phyloP scores from a whole-genome alignment of 129 eudicot species.

The Deinandra increscens region DNA sequence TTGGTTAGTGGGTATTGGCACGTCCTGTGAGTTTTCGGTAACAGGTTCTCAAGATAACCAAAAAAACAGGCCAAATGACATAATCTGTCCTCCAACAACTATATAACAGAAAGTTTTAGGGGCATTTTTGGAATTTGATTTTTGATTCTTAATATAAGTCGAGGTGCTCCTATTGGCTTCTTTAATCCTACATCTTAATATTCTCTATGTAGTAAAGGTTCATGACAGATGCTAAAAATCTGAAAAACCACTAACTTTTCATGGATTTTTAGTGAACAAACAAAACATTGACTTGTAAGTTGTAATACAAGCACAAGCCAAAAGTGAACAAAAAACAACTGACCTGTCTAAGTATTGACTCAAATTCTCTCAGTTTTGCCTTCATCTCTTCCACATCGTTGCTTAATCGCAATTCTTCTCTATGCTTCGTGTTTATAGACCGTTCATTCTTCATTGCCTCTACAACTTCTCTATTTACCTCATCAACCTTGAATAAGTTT shows the following conservation, averaged over 20 bases:
- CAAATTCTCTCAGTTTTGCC: constrained; percentile 58
- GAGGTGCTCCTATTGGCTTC: neutral
- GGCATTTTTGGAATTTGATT: neutral
- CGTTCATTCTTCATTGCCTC: constrained; percentile 31
- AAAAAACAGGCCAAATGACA: neutral
- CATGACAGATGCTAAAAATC: neutral
- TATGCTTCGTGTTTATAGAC: constrained; percentile 30
- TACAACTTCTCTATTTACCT: constrained; percentile 13
- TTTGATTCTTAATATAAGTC: neutral
- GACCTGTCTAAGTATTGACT: constrained; percentile 56
- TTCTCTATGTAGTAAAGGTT: neutral
- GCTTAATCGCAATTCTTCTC: constrained; percentile 34
- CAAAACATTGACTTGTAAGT: neutral
- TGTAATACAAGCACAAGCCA: neutral
- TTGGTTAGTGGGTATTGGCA: too few species aligned
- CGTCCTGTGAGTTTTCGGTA: too few species aligned
- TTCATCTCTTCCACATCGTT: constrained; percentile 56
- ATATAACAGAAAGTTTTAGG: neutral
- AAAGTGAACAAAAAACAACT: constrained; percentile 17
- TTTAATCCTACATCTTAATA: neutral
- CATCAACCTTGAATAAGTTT: constrained; percentile 32
- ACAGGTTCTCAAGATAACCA: too few species aligned
- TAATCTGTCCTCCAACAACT: neutral
- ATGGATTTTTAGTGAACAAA: neutral
- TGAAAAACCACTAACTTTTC: neutral